These are phyloP conservation scores for Crithidia brevicula DNA, from an alignment of 208 protist genomes.

Conservation along the genomic window DNA sequence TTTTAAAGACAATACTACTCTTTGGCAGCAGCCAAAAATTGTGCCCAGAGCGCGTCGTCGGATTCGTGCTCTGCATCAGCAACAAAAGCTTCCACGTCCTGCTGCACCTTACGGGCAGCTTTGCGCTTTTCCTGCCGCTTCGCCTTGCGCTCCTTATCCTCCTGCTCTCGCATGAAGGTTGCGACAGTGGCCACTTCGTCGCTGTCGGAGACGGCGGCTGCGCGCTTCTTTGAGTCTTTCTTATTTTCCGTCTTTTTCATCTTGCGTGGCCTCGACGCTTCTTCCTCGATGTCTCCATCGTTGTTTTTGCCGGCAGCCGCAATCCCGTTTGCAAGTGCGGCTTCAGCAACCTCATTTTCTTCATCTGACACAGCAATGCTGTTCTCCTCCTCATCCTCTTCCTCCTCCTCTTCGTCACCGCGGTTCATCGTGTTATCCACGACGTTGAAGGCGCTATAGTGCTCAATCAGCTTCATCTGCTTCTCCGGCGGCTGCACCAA, in stretches of 20 bases:
- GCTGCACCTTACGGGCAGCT: constrained; percentile 24
- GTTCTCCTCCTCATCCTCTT: background rate
- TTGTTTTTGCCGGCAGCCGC: background rate
- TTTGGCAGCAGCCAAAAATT: constrained; percentile 36
- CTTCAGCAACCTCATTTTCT: background rate
- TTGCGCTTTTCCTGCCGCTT: constrained; percentile 42
- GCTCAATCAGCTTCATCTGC: constrained; percentile 91
- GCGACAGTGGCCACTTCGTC: constrained; percentile 56
- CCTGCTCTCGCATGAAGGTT: constrained; percentile 52
- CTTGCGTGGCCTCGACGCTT: background rate
- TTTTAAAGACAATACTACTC: constrained; percentile 2
- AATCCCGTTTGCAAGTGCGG: background rate
- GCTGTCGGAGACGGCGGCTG: background rate
- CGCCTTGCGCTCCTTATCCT: constrained; percentile 52
- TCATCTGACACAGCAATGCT: constrained; percentile 1
- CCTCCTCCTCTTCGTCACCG: constrained; percentile 33
- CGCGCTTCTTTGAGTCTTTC: constrained; percentile 5
- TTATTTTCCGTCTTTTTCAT: background rate
- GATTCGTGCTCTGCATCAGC: constrained; percentile 28
- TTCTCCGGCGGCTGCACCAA: constrained; percentile 63
- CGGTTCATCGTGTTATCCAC: constrained; percentile 74
- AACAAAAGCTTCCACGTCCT: constrained; percentile 29
- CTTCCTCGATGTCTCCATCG: too few species aligned
- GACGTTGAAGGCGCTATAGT: constrained; percentile 87
- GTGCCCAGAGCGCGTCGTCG: constrained; percentile 41